Evolutionary conservation across 805 yeast genomes (phyloP).

Genomic region (Metschnikowia orientalis): DNA sequence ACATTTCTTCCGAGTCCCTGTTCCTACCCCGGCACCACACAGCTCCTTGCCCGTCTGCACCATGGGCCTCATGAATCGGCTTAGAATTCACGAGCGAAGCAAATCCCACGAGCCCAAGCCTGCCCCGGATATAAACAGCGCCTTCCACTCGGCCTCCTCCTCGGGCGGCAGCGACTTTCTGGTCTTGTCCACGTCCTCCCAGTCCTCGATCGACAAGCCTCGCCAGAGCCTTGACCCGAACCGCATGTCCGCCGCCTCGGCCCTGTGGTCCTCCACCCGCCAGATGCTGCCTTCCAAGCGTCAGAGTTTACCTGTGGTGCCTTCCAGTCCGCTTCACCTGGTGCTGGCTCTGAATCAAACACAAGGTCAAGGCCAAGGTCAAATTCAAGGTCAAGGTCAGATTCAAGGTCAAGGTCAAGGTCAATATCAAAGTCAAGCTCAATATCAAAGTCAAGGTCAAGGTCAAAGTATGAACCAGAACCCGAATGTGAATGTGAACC

Average conservation of each 20-base stretch:
- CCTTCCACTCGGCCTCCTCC: constrained; percentile 3
- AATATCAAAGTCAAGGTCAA: too few species aligned
- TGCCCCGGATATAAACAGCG: neutral
- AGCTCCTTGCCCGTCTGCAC: neutral
- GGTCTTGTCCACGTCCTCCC: constrained; percentile 28
- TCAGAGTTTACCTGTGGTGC: constrained; percentile 7
- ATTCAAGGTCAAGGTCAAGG: too few species aligned
- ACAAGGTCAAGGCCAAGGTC: too few species aligned
- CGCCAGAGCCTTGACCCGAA: too few species aligned
- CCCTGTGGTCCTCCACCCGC: too few species aligned
- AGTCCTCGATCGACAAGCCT: constrained; percentile 20
- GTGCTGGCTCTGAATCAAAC: too few species aligned
- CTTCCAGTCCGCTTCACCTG: constrained; percentile 1
- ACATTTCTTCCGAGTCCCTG: neutral
- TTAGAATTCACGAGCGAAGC: constrained; percentile 12
- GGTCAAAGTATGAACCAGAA: too few species aligned
- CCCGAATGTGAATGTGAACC: too few species aligned
- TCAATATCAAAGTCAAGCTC: too few species aligned
- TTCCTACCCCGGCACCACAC: neutral
- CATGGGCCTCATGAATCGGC: constrained; percentile 23
- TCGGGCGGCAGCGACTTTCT: constrained; percentile 30
- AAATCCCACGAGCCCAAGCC: constrained; percentile 3
- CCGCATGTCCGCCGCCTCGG: too few species aligned
- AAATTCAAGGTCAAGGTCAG: too few species aligned
- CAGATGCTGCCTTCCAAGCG: constrained; percentile 3